Conservation (phyloP, 768 basidiomycete genomes). For the Pleurotus djamor region DNA sequence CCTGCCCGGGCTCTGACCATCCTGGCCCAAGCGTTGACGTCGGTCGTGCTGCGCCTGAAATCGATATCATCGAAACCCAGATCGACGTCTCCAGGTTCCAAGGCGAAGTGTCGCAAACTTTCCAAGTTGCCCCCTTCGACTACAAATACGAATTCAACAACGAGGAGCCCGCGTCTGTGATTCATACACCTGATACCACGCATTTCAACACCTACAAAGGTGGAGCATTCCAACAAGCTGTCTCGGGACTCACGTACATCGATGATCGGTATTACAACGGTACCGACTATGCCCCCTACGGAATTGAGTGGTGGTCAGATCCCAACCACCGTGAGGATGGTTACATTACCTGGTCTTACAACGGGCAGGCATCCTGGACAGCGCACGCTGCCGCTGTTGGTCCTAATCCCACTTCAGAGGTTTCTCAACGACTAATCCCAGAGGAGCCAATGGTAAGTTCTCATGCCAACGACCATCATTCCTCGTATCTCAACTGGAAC, state of each 20-base stretch:
- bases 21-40: conserved; percentile 72
- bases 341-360: conserved; percentile 82
- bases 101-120: conserved; percentile 78
- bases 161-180: conserved; percentile 43
- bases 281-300: conserved; percentile 57
- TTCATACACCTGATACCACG: conserved; percentile 52
- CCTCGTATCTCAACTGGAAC: conserved; percentile 7
- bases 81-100: conserved; percentile 46
- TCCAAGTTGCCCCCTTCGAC: conserved; percentile 81
- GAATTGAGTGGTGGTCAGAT: conserved; percentile 80
- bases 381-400: conserved; percentile 65
- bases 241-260: conserved; percentile 61
- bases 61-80: conserved; percentile 90
- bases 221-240: conserved; percentile 71
- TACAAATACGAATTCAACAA: conserved; percentile 61
- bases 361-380: conserved; percentile 70
- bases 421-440: conserved; percentile 71
- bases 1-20: conserved; percentile 83
- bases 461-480: neutral
- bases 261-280: conserved; percentile 56
- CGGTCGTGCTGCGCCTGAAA: conserved; percentile 88
- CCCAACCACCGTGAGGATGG: conserved; percentile 63
- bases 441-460: conserved; percentile 89
- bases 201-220: conserved; percentile 68
- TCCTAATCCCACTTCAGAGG: conserved; percentile 52